Evolutionary conservation across 192 early-diverging fungal species (phyloP).

Genomic region (Spinellus fusiger): DNA sequence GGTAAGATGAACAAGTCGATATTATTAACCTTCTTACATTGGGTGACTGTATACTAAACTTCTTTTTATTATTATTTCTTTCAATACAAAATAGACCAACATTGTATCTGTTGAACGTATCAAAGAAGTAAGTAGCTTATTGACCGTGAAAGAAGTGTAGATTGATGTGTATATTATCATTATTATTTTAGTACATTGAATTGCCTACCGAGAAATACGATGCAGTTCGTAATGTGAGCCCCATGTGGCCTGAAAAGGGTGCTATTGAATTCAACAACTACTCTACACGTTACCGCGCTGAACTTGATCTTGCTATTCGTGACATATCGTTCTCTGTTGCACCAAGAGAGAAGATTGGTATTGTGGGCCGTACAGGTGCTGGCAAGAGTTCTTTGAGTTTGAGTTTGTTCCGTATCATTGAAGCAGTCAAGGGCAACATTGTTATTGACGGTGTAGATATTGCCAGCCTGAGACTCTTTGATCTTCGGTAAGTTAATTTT

Average conservation of each 20-base stretch:
- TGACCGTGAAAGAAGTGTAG: constrained; percentile 2
- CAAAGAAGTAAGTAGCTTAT: too few relatives aligned
- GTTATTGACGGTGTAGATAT: constrained; percentile 60
- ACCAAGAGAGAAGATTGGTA: constrained; percentile 51
- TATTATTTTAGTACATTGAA: constrained; percentile 77
- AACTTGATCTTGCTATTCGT: constrained; percentile 72
- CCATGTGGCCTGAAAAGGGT: constrained; percentile 75
- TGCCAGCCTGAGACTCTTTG: constrained; percentile 38
- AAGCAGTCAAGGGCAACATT: constrained; percentile 49
- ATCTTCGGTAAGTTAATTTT: constrained; percentile 37
- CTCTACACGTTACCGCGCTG: constrained; percentile 75
- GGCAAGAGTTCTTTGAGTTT: constrained; percentile 63
- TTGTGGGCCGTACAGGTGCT: constrained; percentile 63
- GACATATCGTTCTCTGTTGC: constrained; percentile 38
- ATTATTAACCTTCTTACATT: constrained; percentile 28
- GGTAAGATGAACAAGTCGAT: constrained; percentile 31
- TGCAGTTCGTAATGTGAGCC: constrained; percentile 52
- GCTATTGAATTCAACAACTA: constrained; percentile 70
- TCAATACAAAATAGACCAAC: too few relatives aligned
- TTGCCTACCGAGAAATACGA: constrained; percentile 75
- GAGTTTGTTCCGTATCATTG: constrained; percentile 64
- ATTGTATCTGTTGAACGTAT: constrained; percentile 73
- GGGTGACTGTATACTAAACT: not conserved
- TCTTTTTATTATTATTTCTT: not conserved
- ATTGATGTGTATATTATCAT: constrained; percentile 41